Evolutionary conservation across 441 rosid genomes (phyloP).

Genomic region (Corymbia calophylla): DNA sequence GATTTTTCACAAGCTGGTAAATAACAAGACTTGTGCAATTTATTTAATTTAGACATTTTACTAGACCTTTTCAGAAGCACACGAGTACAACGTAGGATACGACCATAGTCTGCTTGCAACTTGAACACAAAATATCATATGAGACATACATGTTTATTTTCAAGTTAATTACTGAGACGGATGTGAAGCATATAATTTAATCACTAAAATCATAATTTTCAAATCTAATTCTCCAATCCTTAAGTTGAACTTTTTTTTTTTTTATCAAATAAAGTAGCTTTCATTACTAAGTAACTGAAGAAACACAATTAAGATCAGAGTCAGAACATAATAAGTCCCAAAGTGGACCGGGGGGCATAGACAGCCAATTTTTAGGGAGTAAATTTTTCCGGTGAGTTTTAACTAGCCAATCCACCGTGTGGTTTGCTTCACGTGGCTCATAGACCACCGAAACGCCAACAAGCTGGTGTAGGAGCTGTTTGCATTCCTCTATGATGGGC

Average conservation of each 20-base stretch:
- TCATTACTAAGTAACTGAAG: too few relatives aligned
- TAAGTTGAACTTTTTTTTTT: neutral
- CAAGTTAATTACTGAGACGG: neutral
- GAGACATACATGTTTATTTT: neutral
- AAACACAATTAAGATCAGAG: too few relatives aligned
- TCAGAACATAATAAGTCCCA: too few relatives aligned
- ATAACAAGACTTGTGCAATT: neutral
- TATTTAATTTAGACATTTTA: neutral
- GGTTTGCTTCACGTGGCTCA: too few relatives aligned
- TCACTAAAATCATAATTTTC: neutral
- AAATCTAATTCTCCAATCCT: neutral
- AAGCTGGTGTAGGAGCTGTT: too few relatives aligned
- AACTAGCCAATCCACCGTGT: too few relatives aligned
- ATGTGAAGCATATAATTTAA: neutral
- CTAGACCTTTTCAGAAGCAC: neutral
- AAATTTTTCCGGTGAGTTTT: too few relatives aligned
- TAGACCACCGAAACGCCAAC: too few relatives aligned
- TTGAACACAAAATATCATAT: neutral
- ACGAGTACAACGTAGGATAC: neutral
- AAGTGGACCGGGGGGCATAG: too few relatives aligned
- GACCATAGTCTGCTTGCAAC: neutral
- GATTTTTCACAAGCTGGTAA: neutral
- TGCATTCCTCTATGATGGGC: too few relatives aligned
- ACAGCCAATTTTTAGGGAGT: too few relatives aligned
- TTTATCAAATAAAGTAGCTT: too few relatives aligned